Base-by-base conservation (phyloP, 768 basidiomycete genomes). In the Gymnopilus dilepis region DNA sequence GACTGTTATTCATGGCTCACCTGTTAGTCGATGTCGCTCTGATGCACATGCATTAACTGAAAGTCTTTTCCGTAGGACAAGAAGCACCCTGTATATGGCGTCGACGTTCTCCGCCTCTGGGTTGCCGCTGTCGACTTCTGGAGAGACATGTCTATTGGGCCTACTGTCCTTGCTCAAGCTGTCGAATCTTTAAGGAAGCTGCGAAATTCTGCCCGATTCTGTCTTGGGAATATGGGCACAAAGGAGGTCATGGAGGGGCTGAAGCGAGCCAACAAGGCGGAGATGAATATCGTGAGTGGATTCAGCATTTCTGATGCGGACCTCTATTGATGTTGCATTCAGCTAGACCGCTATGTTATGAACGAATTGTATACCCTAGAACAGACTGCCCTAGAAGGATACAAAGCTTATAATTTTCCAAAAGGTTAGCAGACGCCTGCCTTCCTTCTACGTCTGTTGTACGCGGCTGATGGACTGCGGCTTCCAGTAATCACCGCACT, bases 21-120 rank as follows among this genome's bases (percentile, higher is more conserved):
- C 83, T 77, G 94, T 95, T 64, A 12, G 83, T 75, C 30, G 31
- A 28, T 28, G 31, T 64, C 21, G 15, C 26, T 11, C 56, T 19
- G 7, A 30, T 60, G 4, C n/a, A 17, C 47, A 24, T 38, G 9
- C n/a, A 15, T 42, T 12, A 47, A 41, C 37, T 65, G 47, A 59
- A 33, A 30, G 28, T 22, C 17, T 37, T 22, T 17, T 9, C 37
- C 9, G 90, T 77, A 91, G 68, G 79, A 81, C 70, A 89, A 86
- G 68, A 87, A 83, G 62, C 79, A 91, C 50, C 91, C 94, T 0
- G 88, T 85, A 0, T 92, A 94, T 72, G 96, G 97, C 1, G 82
- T 92, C 7, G 96, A 98, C 69, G 84, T 90, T 1, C 82, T 99
- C 31, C 85, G 97, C 6, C 78, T 97, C 6, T 99, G 97, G 97